Percentiles rank a stretch among this genome's conserved stretches.
phyloP scores from a whole-genome alignment of 2,329 filamentous ascomycete genomes.

The Lasiodiplodia hormozganensis region DNA sequence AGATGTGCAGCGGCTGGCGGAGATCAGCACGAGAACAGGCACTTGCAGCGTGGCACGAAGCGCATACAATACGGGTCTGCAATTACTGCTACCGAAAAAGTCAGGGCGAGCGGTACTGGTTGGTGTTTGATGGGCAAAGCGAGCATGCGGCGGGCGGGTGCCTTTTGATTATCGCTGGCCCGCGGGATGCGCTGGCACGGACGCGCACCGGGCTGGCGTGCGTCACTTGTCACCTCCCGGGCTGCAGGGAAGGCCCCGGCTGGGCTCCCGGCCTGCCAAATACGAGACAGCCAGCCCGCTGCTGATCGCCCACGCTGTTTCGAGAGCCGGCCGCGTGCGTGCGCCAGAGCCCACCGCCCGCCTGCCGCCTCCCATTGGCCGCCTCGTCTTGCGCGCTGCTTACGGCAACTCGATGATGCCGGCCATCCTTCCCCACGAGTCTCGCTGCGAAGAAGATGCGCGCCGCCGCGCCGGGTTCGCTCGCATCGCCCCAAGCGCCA shows the following conservation, averaged over 20 bases:
- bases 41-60: not conserved
- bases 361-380: not conserved
- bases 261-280: slow-evolving; percentile 6
- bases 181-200: slow-evolving; percentile 26
- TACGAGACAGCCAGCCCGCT: slow-evolving; percentile 10
- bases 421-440: slow-evolving; percentile 20
- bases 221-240: slow-evolving; percentile 20
- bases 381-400: slow-evolving; percentile 7
- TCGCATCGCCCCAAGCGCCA: slow-evolving; percentile 24
- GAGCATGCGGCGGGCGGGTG: not conserved
- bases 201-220: slow-evolving; percentile 10
- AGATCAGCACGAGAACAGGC: slow-evolving; percentile 22
- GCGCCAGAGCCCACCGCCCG: not conserved
- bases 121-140: slow-evolving; percentile 33
- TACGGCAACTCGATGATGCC: slow-evolving; percentile 19
- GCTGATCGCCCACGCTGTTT: slow-evolving; percentile 23
- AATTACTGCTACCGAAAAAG: slow-evolving; percentile 32
- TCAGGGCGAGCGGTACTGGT: slow-evolving; percentile 31
- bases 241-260: slow-evolving; percentile 15
- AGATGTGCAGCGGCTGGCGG: slow-evolving; percentile 21
- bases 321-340: slow-evolving; percentile 24
- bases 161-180: slow-evolving; percentile 25
- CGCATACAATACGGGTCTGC: slow-evolving; percentile 18
- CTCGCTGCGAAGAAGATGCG: slow-evolving; percentile 22
- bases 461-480: slow-evolving; percentile 16